A percentile compares a stretch with the other conserved stretches of the same genome.
Conservation (phyloP, 345 rosid species). For the Eucalyptus sp. region DNA sequence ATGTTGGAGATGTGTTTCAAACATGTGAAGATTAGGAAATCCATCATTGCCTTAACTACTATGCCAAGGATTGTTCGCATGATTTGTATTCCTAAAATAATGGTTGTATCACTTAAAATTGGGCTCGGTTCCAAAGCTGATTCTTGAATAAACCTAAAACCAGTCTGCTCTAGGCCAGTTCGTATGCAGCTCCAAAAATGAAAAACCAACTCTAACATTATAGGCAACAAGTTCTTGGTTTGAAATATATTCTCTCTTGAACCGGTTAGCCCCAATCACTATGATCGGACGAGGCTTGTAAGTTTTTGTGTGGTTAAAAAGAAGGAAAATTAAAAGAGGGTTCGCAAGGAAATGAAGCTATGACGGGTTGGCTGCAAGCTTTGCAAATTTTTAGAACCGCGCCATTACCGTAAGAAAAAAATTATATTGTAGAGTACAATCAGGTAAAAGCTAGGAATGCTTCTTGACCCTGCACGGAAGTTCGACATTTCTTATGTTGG, state of each 20-base stretch:
- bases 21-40: background rate
- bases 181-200: background rate
- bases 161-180: accelerated
- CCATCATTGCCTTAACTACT: background rate
- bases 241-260: background rate
- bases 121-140: background rate
- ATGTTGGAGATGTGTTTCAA: background rate
- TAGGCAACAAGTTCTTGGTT: background rate
- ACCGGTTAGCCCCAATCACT: background rate
- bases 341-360: background rate
- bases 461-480: no score
- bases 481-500: background rate
- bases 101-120: background rate
- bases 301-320: background rate
- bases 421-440: no score
- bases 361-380: background rate
- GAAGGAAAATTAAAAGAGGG: background rate
- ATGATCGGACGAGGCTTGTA: background rate
- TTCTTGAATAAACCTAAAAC: background rate
- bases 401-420: background rate
- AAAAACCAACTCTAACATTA: background rate
- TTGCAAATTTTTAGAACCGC: background rate
- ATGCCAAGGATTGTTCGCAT: background rate
- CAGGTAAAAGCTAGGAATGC: no score
- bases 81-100: background rate